Evolutionary conservation across 352 stramenopile genomes (phyloP).

Genomic region (Phytophthora palmivora): DNA sequence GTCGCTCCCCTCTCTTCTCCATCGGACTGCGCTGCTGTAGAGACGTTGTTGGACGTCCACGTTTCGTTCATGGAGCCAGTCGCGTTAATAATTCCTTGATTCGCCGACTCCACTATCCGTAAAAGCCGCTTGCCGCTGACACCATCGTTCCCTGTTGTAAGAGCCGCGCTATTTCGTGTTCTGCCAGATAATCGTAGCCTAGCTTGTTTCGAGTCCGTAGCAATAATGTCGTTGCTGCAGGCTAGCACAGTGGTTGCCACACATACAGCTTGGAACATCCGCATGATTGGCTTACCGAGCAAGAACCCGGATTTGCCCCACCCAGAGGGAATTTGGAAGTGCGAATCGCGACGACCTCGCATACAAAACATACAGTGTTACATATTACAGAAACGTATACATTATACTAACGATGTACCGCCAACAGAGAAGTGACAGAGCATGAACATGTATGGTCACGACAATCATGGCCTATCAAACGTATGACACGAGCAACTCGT

Average conservation of each 20-base stretch:
- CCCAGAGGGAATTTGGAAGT: slow-evolving; percentile 7
- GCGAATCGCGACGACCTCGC: neutral
- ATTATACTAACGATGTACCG: no score
- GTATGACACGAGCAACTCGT: no score
- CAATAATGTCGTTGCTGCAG: neutral
- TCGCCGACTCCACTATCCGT: neutral
- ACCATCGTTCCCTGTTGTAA: neutral
- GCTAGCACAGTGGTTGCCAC: neutral
- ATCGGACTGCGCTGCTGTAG: neutral
- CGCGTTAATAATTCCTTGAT: neutral
- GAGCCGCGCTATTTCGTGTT: neutral
- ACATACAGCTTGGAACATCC: neutral
- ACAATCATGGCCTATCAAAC: no score
- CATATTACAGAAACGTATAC: no score
- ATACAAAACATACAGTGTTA: no score
- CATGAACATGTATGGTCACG: no score
- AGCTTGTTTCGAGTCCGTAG: neutral
- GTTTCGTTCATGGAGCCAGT: neutral
- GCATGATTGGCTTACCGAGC: slow-evolving; percentile 2
- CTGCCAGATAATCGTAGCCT: neutral
- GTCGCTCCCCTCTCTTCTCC: slow-evolving; percentile 12
- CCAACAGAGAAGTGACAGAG: no score
- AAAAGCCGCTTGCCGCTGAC: neutral
- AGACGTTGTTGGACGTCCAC: neutral
- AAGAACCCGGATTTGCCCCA: neutral